Evolutionary conservation across 768 basidiomycete genomes (phyloP).

Genomic region (Suillus variegatus): DNA sequence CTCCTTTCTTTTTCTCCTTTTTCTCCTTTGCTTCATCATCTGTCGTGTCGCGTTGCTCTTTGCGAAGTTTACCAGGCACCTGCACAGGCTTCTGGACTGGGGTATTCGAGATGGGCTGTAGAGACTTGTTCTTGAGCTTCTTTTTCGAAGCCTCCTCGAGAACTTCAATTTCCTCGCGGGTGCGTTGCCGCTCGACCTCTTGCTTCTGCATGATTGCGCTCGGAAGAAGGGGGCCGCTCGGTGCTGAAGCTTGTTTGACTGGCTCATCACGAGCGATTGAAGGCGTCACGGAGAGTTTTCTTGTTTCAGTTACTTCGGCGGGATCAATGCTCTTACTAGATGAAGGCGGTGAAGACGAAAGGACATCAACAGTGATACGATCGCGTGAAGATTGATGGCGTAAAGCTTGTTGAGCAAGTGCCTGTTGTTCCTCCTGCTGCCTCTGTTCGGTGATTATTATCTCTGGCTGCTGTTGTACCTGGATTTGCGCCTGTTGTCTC

Average conservation of each 20-base stretch:
- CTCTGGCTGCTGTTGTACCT: constrained; percentile 30
- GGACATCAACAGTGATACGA: constrained; percentile 35
- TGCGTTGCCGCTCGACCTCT: constrained; percentile 55
- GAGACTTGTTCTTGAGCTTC: constrained; percentile 47
- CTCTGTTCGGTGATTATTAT: constrained; percentile 32
- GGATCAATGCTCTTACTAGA: constrained; percentile 54
- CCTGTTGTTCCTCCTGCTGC: constrained; percentile 36
- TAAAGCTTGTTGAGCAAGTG: constrained; percentile 31
- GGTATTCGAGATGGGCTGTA: constrained; percentile 31
- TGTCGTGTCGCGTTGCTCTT: constrained; percentile 41
- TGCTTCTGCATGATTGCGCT: constrained; percentile 46
- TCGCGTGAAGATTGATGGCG: constrained; percentile 52
- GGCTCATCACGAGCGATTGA: constrained; percentile 64
- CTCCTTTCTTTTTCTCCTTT: constrained; percentile 64
- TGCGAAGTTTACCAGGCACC: constrained; percentile 41
- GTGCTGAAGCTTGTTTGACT: constrained; percentile 16
- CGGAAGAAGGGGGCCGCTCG: constrained; percentile 33
- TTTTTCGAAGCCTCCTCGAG: constrained; percentile 47
- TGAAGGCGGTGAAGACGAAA: constrained; percentile 31
- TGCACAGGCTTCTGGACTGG: constrained; percentile 15
- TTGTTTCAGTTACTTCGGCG: constrained; percentile 69
- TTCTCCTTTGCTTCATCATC: constrained; percentile 51
- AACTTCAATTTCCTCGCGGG: constrained; percentile 49
- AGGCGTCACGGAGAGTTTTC: constrained; percentile 78
- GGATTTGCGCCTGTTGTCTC: constrained; percentile 32